A percentile compares a stretch with the other conserved stretches of the same genome.
These are phyloP conservation scores for Paraconiothyrium brasiliense DNA, from an alignment of 2,329 filamentous ascomycete species.

Conservation along the genomic window DNA sequence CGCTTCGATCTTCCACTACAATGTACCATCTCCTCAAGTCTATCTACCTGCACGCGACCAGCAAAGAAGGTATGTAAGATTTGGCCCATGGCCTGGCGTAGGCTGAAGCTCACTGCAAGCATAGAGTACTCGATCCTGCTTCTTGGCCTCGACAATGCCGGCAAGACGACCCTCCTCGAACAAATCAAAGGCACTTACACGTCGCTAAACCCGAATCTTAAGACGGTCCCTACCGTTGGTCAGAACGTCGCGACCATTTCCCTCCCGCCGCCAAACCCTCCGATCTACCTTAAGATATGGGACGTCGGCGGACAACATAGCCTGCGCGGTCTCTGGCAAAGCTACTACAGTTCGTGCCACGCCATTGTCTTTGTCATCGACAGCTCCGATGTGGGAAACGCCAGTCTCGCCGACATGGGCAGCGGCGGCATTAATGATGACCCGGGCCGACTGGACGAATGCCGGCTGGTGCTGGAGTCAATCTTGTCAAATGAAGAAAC, in stretches of 20 bases:
- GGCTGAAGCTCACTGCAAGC: conserved; percentile 19
- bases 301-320: conserved; percentile 94
- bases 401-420: conserved; percentile 66
- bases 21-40: conserved; percentile 99
- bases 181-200: conserved; percentile 92
- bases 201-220: conserved; percentile 72
- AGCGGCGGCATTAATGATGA: conserved; percentile 47
- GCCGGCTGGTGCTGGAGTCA: conserved; percentile 85
- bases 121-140: conserved; percentile 96
- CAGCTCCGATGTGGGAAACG: conserved; percentile 90
- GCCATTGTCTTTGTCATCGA: conserved; percentile 99
- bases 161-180: conserved; percentile 97
- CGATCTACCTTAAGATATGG: conserved; percentile 99
- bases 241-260: conserved; percentile 95
- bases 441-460: conserved; percentile 79
- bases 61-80: conserved; percentile 79
- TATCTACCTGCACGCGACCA: conserved; percentile 92
- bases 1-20: conserved; percentile 24
- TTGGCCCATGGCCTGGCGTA: not conserved
- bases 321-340: conserved; percentile 91
- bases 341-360: conserved; percentile 92
- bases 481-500: conserved; percentile 88
- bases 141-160: conserved; percentile 96
- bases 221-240: conserved; percentile 95
- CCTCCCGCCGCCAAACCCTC: conserved; percentile 66